Evolutionary conservation across 176 grass and related monocot genomes (phyloP), one percentile per base, ranked within the genome.

Genomic region (Cenchrus americanus): DNA sequence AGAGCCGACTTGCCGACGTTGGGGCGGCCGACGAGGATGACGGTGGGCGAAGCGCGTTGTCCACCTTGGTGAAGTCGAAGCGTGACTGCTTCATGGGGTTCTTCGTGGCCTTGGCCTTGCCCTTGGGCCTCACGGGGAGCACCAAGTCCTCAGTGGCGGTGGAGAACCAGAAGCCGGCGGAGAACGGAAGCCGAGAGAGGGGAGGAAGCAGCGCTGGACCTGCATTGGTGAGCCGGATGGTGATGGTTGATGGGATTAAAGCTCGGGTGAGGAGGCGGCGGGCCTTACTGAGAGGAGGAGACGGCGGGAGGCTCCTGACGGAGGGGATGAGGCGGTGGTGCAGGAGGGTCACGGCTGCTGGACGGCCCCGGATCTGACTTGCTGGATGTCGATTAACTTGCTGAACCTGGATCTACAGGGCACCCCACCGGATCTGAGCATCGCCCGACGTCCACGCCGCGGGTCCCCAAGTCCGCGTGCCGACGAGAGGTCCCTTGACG

Each of bases 1-100:
- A 98, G 86, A 0, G 96, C 96, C 3, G 96, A 98, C 87, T 98
- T 98, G 70, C 96, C 96, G 41, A 98, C 96, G 68, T 98, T 98
- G 17, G 96, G 96, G 8, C 93, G 91, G 60, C 96, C 93, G 22
- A 98, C 89, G 57, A 98, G 89, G 48, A 98, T 94, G 63, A 95
- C 91, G n/a, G 96, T 98, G 43, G 96, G 96, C 24, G 91, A 42
- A 96, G 83, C 47, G 89, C 60, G 4, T 87, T 66, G 70, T 98
- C 87, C 81, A 96, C 86, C 87, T 89, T 96, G 71, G 89, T 92
- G 86, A 98, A 98, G 87, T 95, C 93, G 62, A 98, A 71, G 58
- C 83, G 88, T 13, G 80, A 88, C 83, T 98, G 90, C 91, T 88
- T 94, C 89, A 83, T 78, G 55, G 62, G 83, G 34, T 88, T 88